Base-by-base conservation (phyloP, 164 flowering plant species). In the Vitis cinerea region DNA sequence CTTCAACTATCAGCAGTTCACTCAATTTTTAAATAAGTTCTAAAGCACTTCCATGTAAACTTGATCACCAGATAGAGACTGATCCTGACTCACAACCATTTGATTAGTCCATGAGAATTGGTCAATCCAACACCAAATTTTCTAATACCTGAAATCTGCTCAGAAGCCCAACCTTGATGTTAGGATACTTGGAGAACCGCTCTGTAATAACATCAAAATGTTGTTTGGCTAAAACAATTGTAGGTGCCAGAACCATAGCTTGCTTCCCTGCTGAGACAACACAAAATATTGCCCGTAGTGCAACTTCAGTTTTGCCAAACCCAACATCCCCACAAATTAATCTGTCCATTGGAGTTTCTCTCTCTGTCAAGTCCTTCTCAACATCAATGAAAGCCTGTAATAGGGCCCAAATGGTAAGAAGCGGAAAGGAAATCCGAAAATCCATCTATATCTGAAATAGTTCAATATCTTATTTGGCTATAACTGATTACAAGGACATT, bases 241-340 rank as follows among this genome's bases (percentile, higher is more conserved):
- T 94, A n/a, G 99, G 99, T 72, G 99, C 97, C 44, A 94, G 82
- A 79, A 94, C 89, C 99, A 94, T 94, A 63, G 97, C 97, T 80
- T 94, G 99, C 79, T 94, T 94, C 58, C 94, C 90, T 66, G 94
- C 85, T 66, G 95, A 91, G 65, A 94, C 86, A 9, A 90, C 96
- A 81, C 94, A 90, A 76, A 85, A 81, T 72, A 94, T 88, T 68
- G 99, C 99, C 71, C 99, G 97, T 17, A 92, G 69, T 12, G 99
- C 99, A 81, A 94, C 99, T 80, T 94, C 99, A 64, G 99, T 94
- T 83, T 94, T 94, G 53, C 99, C 99, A 87, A 94, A 94, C 37
- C 99, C 99, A 73, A 94, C 99, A 81, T 94, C 99, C 66, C 99
- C 99, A 77, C 99, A 94, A 50, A 94, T 91, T 72, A 94, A 77